Conservation (phyloP, 164 flowering plant species). For the Cinnamomum micranthum region DNA sequence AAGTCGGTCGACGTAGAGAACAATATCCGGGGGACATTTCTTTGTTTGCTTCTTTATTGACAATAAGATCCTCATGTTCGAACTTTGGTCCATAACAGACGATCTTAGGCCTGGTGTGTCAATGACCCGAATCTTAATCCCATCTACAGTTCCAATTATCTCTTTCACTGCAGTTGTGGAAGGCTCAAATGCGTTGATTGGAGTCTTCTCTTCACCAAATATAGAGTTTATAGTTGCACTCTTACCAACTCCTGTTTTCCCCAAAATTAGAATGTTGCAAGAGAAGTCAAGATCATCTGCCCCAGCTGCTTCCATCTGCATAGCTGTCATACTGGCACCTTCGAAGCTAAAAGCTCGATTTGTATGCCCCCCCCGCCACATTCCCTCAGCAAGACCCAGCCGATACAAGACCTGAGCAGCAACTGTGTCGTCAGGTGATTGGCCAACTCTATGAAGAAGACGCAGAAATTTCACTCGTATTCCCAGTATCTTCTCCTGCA, state of each 20-base stretch:
- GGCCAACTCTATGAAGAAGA: conserved; percentile 74
- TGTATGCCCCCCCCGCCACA: conserved; percentile 39
- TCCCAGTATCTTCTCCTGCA: conserved; percentile 64
- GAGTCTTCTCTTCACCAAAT: conserved; percentile 68
- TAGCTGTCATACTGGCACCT: conserved; percentile 60
- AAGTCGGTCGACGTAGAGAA: conserved; percentile 81
- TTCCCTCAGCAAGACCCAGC: conserved; percentile 57
- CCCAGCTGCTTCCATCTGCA: conserved; percentile 58
- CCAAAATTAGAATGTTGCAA: conserved; percentile 71
- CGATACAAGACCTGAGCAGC: conserved; percentile 84
- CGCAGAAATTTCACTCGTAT: conserved; percentile 81
- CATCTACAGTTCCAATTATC: conserved; percentile 60
- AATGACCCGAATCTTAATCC: conserved; percentile 66
- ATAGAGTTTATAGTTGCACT: conserved; percentile 95
- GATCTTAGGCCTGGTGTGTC: conserved; percentile 87
- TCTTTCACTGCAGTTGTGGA: conserved; percentile 61
- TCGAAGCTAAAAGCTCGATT: conserved; percentile 57
- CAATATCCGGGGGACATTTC: conserved; percentile 75
- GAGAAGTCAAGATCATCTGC: conserved; percentile 64
- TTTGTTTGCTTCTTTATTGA: conserved; percentile 66
- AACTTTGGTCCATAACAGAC: conserved; percentile 67
- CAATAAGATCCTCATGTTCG: conserved; percentile 52
- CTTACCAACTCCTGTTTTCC: conserved; percentile 96
- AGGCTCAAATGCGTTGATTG: conserved; percentile 63
- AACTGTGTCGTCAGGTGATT: conserved; percentile 71